Evolutionary conservation across 257 asterid genomes (phyloP), one percentile per base, ranked within the genome.

Genomic region (Plantago ovata): DNA sequence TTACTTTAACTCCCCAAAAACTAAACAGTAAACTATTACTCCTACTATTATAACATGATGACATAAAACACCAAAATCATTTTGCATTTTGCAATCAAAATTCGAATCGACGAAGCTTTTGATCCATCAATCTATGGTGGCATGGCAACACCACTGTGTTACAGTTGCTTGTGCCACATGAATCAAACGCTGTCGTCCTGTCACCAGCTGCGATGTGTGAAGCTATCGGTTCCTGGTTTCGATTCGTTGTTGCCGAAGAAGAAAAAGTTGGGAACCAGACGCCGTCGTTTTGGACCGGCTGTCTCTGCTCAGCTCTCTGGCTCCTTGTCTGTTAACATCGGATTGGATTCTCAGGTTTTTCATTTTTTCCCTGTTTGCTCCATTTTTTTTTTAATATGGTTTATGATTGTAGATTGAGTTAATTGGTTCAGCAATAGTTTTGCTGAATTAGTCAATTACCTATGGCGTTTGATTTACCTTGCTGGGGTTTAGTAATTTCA

Each of bases 301-400:
- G 80, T 77, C 62, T 16, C 60, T 66, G 82, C 95, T 68, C 73
- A 82, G 78, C 81, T 86, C 53, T 78, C 96, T 63, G 69, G 73
- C 73, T 79, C 89, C 8, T 75, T 84, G 71, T 79, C 91, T 47
- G 75, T 69, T 24, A 76, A 79, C 69, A 75, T 78, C 53, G 96
- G 95, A 41, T 77, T 88, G 66, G 95, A 88, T 75, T 92, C 88
- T 67, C 84, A 82, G 93, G 96, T 88, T 41, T 53, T 67, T 22
- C 7, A 5, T 56, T 3, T 11, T 41, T 33, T 15, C 2, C 2
- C 33, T 40, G 28, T 39, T 36, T 7, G 1, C 0, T 12, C 3
- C 1, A 1, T 4, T 14, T 11, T 58, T 2, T 11, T 58, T 6
- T 24, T 4, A 0, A 13, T 18, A n/a, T n/a, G n/a, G 21, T 2